Base-by-base conservation (phyloP, 768 basidiomycete species). In the Termitomyces sp. region DNA sequence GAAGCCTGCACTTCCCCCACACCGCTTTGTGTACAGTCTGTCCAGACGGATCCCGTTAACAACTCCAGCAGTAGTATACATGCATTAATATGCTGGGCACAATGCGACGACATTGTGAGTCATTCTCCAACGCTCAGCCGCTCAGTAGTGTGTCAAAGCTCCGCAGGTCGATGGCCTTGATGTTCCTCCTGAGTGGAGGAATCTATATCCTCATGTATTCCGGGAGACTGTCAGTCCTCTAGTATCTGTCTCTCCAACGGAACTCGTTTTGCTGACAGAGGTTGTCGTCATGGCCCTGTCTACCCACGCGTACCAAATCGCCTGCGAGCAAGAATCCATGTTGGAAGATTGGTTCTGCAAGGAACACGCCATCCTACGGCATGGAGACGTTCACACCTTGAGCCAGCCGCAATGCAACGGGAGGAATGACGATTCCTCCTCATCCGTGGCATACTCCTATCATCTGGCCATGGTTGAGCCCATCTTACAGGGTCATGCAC, bases 401-500 rank as follows among this genome's bases (percentile, higher is more conserved):
- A 32, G 58, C 10, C 51, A 56, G 28, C 53, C 59, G 51, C 40
- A 59, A 28, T 56, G 54, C 62, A 69, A 66, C 58, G 49, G 63
- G n/a, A 54, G 63, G n/a, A 54, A 58, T 28, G 38, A 56, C 46
- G 44, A 62, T 30, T 34, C 58, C 15, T 43, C 44, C 2, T 53
- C 61, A 30, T 55, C 65, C 17, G 49, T 59, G 44, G 53, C 60
- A 10, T 69, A 76, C 37, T 62, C 64, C 35, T 86, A 80, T 57
- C 74, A 71, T 43, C 66, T 90, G 26, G 77, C 81, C 51, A 77
- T 90, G 74, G 60, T 82, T 4, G 80, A 87, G 56, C 90, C 93
- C 10, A 83, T 86, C 22, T 70, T 76, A n/a, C 91, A 93, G 71
- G 93, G 93, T 30, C 70, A 75, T 58, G 74, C 78, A 14, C 64